Conservation (phyloP, 306 rosid species). For the Benincasa hispida region DNA sequence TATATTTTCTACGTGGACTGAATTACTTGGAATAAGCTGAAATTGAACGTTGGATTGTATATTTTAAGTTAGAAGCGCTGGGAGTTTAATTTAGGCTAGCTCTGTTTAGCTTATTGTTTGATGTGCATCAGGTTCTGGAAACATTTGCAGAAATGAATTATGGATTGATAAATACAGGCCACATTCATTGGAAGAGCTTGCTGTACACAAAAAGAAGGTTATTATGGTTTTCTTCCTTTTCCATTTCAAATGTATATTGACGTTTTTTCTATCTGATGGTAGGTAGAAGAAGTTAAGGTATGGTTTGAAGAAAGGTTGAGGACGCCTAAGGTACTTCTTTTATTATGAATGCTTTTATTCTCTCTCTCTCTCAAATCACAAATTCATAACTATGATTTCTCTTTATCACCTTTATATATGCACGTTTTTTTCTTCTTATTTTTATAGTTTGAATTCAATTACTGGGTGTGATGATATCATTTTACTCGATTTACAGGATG, state of each 20-base stretch:
- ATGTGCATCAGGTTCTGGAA: conserved; percentile 31
- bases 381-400: background rate
- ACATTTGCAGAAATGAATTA: conserved; percentile 32
- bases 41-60: background rate
- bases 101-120: background rate
- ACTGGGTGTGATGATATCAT: background rate
- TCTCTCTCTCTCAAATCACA: background rate
- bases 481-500: conserved; percentile 32
- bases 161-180: conserved; percentile 89
- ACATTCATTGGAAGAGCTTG: conserved; percentile 55
- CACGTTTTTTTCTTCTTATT: background rate
- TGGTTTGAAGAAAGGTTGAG: conserved; percentile 80
- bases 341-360: background rate
- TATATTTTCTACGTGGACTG: background rate
- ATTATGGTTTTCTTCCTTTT: conserved; percentile 7
- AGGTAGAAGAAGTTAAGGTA: conserved; percentile 67
- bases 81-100: background rate
- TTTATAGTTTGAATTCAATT: background rate
- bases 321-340: conserved; percentile 41
- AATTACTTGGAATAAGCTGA: background rate
- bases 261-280: conserved; percentile 9
- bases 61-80: background rate
- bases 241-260: conserved; percentile 4
- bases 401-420: background rate
- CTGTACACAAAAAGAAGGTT: conserved; percentile 91